Conservation (phyloP, 2,329 filamentous ascomycete species). For the Arthrobotrys megalospora region DNA sequence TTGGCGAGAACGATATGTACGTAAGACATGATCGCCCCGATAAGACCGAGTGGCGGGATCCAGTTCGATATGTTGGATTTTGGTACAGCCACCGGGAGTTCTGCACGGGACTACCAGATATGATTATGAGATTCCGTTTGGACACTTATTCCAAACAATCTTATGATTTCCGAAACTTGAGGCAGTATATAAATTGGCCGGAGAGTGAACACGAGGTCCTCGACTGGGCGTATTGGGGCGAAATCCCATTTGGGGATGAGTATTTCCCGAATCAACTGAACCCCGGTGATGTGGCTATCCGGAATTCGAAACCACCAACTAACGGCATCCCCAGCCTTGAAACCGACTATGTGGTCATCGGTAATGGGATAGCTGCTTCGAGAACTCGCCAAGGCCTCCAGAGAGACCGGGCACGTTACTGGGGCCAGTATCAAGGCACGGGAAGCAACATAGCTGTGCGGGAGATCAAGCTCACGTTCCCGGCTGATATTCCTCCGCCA, state of each 20-base stretch:
- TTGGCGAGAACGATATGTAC: neutral
- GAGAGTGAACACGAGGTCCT: neutral
- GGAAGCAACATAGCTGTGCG: neutral
- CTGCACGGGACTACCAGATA: neutral
- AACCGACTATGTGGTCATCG: neutral
- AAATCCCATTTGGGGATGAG: slow-evolving; percentile 7
- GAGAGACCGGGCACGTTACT: too few relatives aligned
- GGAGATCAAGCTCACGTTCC: neutral
- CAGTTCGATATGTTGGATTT: neutral
- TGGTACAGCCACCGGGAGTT: neutral
- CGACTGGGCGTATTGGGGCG: neutral
- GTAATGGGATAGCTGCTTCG: neutral
- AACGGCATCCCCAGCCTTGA: neutral
- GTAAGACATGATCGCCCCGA: accelerated
- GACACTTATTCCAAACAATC: neutral
- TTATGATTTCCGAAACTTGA: neutral
- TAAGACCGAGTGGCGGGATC: neutral
- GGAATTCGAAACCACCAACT: neutral
- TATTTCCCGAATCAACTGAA: neutral
- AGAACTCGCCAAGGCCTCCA: too few relatives aligned
- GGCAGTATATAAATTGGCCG: neutral
- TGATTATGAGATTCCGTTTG: neutral
- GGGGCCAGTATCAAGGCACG: neutral
- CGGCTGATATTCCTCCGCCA: neutral
- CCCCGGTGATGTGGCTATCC: neutral